Evolutionary conservation across 106 monocot genomes (phyloP).

Genomic region (Alisma plantagoaquatica): DNA sequence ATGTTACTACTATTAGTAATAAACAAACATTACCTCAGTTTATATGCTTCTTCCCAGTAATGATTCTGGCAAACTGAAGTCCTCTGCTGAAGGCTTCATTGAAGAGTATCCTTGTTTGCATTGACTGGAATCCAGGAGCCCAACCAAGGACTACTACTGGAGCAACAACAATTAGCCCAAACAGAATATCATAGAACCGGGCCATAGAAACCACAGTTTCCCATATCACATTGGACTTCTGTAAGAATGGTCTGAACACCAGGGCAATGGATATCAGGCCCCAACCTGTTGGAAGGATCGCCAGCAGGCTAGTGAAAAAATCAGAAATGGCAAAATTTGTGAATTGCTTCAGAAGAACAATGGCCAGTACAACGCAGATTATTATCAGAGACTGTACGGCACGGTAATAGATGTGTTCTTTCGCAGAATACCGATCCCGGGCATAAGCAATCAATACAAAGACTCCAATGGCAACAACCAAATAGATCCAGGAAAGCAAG

Average conservation of each 20-base stretch:
- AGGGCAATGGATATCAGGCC: conserved; percentile 57
- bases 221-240: conserved; percentile 42
- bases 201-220: conserved; percentile 51
- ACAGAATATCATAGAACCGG: conserved; percentile 71
- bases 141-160: conserved; percentile 71
- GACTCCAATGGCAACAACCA: conserved; percentile 41
- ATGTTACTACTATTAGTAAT: too few relatives aligned
- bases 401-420: conserved; percentile 71
- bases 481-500: conserved; percentile 61
- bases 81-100: conserved; percentile 92
- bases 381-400: conserved; percentile 53
- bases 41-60: conserved; percentile 50
- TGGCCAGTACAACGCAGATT: conserved; percentile 23
- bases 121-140: conserved; percentile 78
- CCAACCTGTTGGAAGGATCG: conserved; percentile 76
- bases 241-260: conserved; percentile 38
- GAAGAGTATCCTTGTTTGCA: conserved; percentile 90
- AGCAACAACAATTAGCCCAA: conserved; percentile 64
- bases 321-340: conserved; percentile 49
- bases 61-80: conserved; percentile 69
- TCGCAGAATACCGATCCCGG: conserved; percentile 63
- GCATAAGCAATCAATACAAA: conserved; percentile 54
- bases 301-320: conserved; percentile 68
- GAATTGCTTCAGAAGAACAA: conserved; percentile 42
- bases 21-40: neutral